Conservation (phyloP, 1,139 yeast species). For the Blastobotrys aristatus region DNA sequence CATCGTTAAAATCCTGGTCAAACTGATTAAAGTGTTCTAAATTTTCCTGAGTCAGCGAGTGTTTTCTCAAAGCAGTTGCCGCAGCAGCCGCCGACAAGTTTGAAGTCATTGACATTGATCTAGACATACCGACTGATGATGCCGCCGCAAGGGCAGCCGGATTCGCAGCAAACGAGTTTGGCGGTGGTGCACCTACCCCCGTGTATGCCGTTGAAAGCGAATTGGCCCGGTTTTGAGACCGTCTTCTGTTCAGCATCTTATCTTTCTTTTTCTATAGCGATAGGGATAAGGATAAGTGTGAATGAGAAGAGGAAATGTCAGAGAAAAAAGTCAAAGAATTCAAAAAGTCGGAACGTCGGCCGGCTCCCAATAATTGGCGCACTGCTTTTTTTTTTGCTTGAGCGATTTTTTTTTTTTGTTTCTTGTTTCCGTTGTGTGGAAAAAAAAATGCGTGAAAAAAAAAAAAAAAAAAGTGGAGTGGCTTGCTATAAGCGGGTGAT, state of each 20-base stretch:
- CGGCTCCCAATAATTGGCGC: too few relatives aligned
- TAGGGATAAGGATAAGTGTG: neutral
- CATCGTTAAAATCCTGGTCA: neutral
- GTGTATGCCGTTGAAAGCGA: constrained; percentile 27
- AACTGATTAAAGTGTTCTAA: constrained; percentile 17
- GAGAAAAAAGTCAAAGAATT: neutral
- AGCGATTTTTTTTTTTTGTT: too few relatives aligned
- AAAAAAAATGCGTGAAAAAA: neutral
- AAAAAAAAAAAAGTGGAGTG: neutral
- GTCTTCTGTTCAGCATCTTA: constrained; percentile 22
- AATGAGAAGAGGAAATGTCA: neutral
- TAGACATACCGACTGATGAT: constrained; percentile 32
- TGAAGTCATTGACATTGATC: constrained; percentile 17
- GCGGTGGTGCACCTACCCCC: constrained; percentile 30
- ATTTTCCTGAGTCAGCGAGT: constrained; percentile 30
- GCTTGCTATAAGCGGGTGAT: neutral
- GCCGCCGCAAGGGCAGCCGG: constrained; percentile 44
- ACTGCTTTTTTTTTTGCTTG: too few relatives aligned
- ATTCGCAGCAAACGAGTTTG: constrained; percentile 24
- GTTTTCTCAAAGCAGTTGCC: constrained; percentile 36
- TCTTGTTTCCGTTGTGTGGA: too few relatives aligned
- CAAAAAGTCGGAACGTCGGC: neutral
- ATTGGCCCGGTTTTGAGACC: constrained; percentile 10
- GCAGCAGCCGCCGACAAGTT: constrained; percentile 33
- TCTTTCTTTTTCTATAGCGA: neutral